Percentiles rank a stretch among this genome's conserved stretches.
Evolutionary conservation across 768 basidiomycete genomes (phyloP).

Genomic region (Rhodotorula graminis): DNA sequence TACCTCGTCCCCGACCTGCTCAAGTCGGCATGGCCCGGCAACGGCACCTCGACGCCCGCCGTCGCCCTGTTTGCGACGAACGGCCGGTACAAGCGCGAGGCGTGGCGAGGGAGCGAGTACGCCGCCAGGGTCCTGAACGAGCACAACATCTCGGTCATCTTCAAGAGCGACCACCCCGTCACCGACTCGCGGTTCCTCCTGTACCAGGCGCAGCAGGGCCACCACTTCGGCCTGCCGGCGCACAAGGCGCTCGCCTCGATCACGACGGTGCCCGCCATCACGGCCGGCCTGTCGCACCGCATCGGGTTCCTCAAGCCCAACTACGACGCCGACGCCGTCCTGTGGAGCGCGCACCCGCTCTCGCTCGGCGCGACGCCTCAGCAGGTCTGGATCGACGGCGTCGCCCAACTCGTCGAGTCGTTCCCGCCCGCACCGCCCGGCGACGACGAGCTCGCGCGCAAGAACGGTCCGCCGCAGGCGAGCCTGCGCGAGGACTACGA

Average conservation of each 20-base stretch:
- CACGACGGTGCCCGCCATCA: conserved; percentile 64
- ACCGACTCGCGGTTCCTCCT: conserved; percentile 66
- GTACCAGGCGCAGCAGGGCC: conserved; percentile 63
- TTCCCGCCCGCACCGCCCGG: conserved; percentile 6
- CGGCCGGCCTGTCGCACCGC: conserved; percentile 69
- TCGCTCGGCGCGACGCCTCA: conserved; percentile 69
- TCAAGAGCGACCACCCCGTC: conserved; percentile 48
- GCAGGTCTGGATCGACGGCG: conserved; percentile 81
- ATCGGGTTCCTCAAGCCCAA: conserved; percentile 67
- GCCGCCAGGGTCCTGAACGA: conserved; percentile 69
- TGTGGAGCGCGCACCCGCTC: conserved; percentile 61
- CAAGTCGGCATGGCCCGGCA: conserved; percentile 66
- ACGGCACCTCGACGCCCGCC: conserved; percentile 53
- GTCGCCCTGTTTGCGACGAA: conserved; percentile 65
- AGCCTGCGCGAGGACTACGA: conserved; percentile 1
- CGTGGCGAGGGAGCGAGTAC: conserved; percentile 73
- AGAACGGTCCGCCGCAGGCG: conserved; percentile 13
- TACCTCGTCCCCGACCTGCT: conserved; percentile 74
- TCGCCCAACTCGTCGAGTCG: conserved; percentile 56
- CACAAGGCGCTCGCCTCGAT: conserved; percentile 56
- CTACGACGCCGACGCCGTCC: conserved; percentile 59
- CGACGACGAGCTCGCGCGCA: conserved; percentile 24
- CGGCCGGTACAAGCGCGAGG: conserved; percentile 62
- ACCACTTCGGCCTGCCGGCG: background rate
- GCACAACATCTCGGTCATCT: conserved; percentile 47